These are phyloP conservation scores for Diutina scorzettiae DNA, from an alignment of 1,139 yeast species.

Conservation along the genomic window DNA sequence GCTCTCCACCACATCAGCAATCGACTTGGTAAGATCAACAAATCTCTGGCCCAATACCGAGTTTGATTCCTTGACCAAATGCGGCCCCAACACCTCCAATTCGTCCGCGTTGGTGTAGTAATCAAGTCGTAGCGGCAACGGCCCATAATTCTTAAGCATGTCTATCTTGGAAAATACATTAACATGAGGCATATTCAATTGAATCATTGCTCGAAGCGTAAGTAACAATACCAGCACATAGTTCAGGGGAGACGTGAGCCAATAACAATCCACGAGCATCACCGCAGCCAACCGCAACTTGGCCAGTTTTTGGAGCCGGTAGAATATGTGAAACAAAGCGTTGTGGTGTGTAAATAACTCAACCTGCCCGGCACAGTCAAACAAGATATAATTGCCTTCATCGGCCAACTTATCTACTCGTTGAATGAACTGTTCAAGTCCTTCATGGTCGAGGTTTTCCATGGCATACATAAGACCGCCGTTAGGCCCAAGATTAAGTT, in stretches of 20 bases:
- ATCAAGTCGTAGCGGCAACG: constrained; percentile 61
- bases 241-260: constrained; percentile 79
- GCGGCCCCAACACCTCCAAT: constrained; percentile 54
- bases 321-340: constrained; percentile 26
- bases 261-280: constrained; percentile 75
- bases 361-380: constrained; percentile 67
- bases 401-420: constrained; percentile 45
- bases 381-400: constrained; percentile 60
- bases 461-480: constrained; percentile 90
- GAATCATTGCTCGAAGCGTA: constrained; percentile 58
- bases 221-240: constrained; percentile 75
- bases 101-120: constrained; percentile 92
- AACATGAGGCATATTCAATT: constrained; percentile 32
- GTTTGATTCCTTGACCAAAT: constrained; percentile 56
- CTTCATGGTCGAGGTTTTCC: constrained; percentile 39
- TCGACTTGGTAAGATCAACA: constrained; percentile 59
- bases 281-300: constrained; percentile 78
- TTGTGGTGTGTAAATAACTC: constrained; percentile 37
- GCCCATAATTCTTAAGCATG: constrained; percentile 50
- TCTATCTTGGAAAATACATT: constrained; percentile 76
- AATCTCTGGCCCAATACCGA: constrained; percentile 50
- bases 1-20: constrained; percentile 78
- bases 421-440: constrained; percentile 45
- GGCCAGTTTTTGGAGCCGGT: constrained; percentile 26
- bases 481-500: constrained; percentile 76